A percentile compares a stretch with the other conserved stretches of the same genome.
These are phyloP conservation scores for Huntiella abstrusa DNA, from an alignment of 2,329 filamentous ascomycete genomes.

Conservation along the genomic window DNA sequence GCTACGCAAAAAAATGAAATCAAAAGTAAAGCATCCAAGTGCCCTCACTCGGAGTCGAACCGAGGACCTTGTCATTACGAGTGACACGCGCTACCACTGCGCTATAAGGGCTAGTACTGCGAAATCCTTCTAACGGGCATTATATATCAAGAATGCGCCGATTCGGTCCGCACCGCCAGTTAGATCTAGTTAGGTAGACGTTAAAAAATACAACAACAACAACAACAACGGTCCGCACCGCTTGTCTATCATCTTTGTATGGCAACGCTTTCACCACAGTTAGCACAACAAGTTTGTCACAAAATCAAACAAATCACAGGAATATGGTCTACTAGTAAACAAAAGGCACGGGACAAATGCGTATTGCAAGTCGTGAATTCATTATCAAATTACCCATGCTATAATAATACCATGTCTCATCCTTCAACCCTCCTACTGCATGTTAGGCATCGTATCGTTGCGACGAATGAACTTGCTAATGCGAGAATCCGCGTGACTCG, in stretches of 20 bases:
- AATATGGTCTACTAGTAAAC: too few species aligned
- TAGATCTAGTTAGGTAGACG: too few species aligned
- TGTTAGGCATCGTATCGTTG: conserved; percentile 1
- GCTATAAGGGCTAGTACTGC: conserved; percentile 17
- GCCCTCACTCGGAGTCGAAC: conserved; percentile 21
- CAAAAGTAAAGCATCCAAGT: neutral
- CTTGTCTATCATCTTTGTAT: too few species aligned
- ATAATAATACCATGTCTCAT: neutral
- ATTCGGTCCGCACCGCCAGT: too few species aligned
- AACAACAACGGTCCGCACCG: too few species aligned
- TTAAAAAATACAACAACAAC: too few species aligned
- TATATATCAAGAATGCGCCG: too few species aligned
- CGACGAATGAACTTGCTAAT: conserved; percentile 7
- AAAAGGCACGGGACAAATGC: too few species aligned
- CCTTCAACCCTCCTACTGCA: neutral
- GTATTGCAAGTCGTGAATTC: neutral
- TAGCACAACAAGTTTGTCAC: too few species aligned
- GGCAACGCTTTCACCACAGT: too few species aligned
- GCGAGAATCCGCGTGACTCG: conserved; percentile 1
- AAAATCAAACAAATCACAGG: too few species aligned
- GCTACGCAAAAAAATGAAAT: neutral
- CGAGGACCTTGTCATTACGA: conserved; percentile 21
- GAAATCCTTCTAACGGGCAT: too few species aligned
- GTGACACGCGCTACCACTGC: conserved; percentile 21
- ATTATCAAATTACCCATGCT: neutral